Percentiles rank a stretch among this genome's conserved stretches.
These are phyloP conservation scores for Hericium coralloides DNA, from an alignment of 768 basidiomycete species.

Conservation along the genomic window DNA sequence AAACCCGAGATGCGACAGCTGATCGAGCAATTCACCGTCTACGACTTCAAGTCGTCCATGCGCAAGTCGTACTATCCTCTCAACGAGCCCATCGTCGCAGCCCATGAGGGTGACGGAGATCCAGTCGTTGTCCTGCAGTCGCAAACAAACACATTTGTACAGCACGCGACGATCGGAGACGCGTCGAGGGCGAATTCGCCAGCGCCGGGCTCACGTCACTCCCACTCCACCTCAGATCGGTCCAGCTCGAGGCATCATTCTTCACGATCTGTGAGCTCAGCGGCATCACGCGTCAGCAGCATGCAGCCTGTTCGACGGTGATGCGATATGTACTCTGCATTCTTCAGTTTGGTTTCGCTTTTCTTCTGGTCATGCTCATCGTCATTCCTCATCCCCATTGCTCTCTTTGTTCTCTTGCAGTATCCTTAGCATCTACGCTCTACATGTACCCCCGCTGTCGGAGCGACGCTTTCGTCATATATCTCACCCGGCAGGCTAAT, in stretches of 20 bases:
- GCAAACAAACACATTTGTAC: constrained; percentile 11
- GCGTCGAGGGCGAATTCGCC: constrained; percentile 3
- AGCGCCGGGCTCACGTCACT: background rate
- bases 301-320: background rate
- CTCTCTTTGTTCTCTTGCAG: no score
- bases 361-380: no score
- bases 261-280: background rate
- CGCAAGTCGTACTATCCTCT: constrained; percentile 86
- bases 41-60: constrained; percentile 68
- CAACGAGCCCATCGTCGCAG: constrained; percentile 47
- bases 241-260: constrained; percentile 1
- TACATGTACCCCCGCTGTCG: no score
- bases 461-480: background rate
- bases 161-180: background rate
- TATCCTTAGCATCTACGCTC: no score
- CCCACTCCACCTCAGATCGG: background rate
- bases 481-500: background rate
- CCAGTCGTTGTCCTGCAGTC: constrained; percentile 6
- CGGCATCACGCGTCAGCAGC: background rate
- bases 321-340: no score
- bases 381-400: no score
- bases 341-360: no score
- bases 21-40: constrained; percentile 93
- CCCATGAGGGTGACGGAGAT: background rate
- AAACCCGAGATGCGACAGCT: constrained; percentile 86